These are phyloP conservation scores for Mycosphaerelloides madeirae DNA, from an alignment of 2,329 filamentous ascomycete species.

Conservation along the genomic window DNA sequence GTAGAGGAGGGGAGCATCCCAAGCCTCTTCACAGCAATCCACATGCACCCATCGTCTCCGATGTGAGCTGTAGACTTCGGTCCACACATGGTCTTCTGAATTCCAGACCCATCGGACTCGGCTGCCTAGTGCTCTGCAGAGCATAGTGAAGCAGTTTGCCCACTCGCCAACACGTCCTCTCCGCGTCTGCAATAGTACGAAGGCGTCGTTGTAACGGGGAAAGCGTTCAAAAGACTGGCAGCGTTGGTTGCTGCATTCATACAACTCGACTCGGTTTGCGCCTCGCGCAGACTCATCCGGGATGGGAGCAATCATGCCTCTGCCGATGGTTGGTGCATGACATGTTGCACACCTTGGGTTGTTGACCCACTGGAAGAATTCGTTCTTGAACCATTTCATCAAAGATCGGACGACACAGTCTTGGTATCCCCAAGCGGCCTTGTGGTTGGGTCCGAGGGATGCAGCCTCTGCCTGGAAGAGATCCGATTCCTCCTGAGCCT, in stretches of 20 bases:
- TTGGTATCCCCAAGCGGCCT: slow-evolving; percentile 92
- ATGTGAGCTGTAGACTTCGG: slow-evolving; percentile 92
- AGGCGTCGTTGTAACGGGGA: slow-evolving; percentile 91
- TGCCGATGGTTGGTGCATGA: slow-evolving; percentile 72
- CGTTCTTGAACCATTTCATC: slow-evolving; percentile 90
- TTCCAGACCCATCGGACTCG: slow-evolving; percentile 98
- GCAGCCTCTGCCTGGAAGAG: slow-evolving; percentile 81
- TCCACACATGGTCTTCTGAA: slow-evolving; percentile 95
- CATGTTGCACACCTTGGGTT: slow-evolving; percentile 84
- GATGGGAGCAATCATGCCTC: slow-evolving; percentile 77
- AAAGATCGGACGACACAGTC: slow-evolving; percentile 91
- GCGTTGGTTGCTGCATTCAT: slow-evolving; percentile 70
- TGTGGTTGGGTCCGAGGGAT: slow-evolving; percentile 70
- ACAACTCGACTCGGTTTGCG: slow-evolving; percentile 82
- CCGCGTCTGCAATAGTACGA: slow-evolving; percentile 80
- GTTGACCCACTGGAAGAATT: slow-evolving; percentile 95
- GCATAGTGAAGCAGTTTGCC: slow-evolving; percentile 98
- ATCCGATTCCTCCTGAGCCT: slow-evolving; percentile 90
- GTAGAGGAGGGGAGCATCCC: slow-evolving; percentile 91
- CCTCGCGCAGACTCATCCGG: slow-evolving; percentile 87
- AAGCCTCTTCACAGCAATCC: slow-evolving; percentile 88
- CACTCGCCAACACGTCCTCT: slow-evolving; percentile 88
- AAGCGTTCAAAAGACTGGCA: slow-evolving; percentile 84
- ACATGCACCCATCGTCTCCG: slow-evolving; percentile 95
- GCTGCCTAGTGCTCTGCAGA: slow-evolving; percentile 86